Base-by-base conservation (phyloP, 2,329 filamentous ascomycete species). In the Dactylella cylindrospora region DNA sequence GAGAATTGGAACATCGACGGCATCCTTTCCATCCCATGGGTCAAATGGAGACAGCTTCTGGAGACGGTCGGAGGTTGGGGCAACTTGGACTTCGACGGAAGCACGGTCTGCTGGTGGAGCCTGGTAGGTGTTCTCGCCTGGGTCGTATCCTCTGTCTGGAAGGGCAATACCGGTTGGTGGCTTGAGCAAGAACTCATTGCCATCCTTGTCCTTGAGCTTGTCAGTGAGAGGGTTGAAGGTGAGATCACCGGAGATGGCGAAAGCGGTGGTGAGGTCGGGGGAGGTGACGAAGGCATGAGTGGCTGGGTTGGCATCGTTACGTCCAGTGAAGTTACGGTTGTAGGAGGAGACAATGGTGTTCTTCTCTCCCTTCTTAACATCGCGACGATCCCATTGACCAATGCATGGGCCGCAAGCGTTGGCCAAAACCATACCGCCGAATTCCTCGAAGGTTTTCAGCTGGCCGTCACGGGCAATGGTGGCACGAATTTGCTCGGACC, bases 321-420 rank as follows among this genome's bases (percentile, higher is more conserved):
- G 89, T 68, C 91, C 91, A 65, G 91, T 97, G 80, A 98, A 97
- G 84, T 98, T 97, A 77, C 93, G 90, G 86, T 98, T 98, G 85
- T 96, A 98, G 22, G 93, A 97, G 39, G 90, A 96, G 73, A 98
- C 80, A 74, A 98, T 98, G 5, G 90, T 94, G 84, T 98, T 98
- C 71, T 90, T 79, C 70, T 88, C 84, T 68, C 91, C 91, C 83
- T 97, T 96, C 81, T 90, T 86, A 53, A 96, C 89, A 70, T 97
- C 91, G 67, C 78, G 80, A 69, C 93, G 86, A 72, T 96, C 90
- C 93, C 93, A 97, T 76, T 97, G 91, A 66, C 88, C 90, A 74
- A 94, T 90, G 77, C 88, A 93, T 69, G 87, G 86, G 70, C 86
- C 91, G 73, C 93, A 97, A 66, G 93, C 91, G 74, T 97, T 97